These are phyloP conservation scores for Carex scoparia DNA, from an alignment of 176 grass and related monocot species.

Conservation along the genomic window DNA sequence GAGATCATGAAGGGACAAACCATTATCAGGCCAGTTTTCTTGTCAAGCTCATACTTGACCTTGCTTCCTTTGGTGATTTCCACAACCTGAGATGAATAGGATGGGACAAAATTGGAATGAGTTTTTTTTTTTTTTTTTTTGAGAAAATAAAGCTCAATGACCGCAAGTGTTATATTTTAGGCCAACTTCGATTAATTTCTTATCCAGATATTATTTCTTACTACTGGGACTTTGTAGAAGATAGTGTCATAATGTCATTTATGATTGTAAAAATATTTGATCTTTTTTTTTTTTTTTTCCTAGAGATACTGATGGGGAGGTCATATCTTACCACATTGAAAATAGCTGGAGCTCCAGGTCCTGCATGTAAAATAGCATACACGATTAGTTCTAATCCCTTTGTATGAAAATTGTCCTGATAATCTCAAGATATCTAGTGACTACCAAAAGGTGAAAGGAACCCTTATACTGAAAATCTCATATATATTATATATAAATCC, in stretches of 20 bases:
- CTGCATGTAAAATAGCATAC: slow-evolving; percentile 6
- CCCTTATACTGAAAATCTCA: neutral
- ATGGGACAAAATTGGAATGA: neutral
- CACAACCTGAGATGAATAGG: slow-evolving; percentile 27
- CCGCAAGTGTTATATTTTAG: neutral
- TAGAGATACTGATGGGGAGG: neutral
- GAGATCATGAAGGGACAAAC: slow-evolving; percentile 10
- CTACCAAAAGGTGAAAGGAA: neutral
- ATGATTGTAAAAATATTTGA: neutral
- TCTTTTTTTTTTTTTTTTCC: neutral
- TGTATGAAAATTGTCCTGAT: neutral
- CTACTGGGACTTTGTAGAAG: neutral
- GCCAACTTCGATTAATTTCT: neutral
- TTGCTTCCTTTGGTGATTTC: slow-evolving; percentile 49
- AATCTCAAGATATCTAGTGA: neutral
- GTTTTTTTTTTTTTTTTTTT: neutral
- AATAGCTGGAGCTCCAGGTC: slow-evolving; percentile 35
- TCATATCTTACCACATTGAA: slow-evolving; percentile 46
- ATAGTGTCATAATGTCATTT: neutral
- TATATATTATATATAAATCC: too few relatives aligned
- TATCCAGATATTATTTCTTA: neutral
- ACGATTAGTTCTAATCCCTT: neutral
- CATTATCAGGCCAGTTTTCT: slow-evolving; percentile 49
- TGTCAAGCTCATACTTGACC: slow-evolving; percentile 49
- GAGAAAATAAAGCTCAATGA: neutral